Evolutionary conservation across 352 stramenopile species (phyloP), one percentile per base, ranked within the genome.

Genomic region (Pythium coloratum): DNA sequence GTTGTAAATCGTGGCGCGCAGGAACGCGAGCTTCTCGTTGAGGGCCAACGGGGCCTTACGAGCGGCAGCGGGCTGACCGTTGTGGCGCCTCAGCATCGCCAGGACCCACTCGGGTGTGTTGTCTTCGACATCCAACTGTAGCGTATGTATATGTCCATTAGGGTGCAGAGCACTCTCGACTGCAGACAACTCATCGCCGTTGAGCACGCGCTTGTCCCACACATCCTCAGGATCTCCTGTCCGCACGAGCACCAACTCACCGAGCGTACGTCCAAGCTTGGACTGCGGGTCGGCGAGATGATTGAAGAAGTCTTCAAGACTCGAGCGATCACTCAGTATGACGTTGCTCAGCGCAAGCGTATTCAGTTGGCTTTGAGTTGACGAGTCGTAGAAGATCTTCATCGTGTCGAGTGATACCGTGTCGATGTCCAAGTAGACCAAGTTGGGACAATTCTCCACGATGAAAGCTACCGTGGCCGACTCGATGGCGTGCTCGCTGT

Each of bases 141-240:
- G 42, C 1, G 61, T 67, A 20, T 67, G 61, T 44, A 67, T 14
- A 10, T 38, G 51, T 12, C 61, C 61, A 42, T 67, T 67, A 5
- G 13, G 47, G 20, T 32, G 51, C 5, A 67, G 61, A n/a, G 30
- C n/a, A 6, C 55, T 34, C 10, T 50, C 14, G 46, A 64, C 38
- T 3, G 57, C n/a, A 9, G n/a, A n/a, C 33, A 64, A 32, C 28
- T 69, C 50, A 5, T 36, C 2, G 18, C 12, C 4, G 4, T 24
- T 28, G 20, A 64, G 16, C 14, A 36, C 33, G 7, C 59, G 24
- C 30, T 46, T 51, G 9, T 64, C 44, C 24, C 20, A 26, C 7
- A 49, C 6, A 28, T 28, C n/a, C 12, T 28, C 44, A 8, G 55
- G 9, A 50, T 58, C 28, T 9, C 54, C 47, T 26, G 57, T 50